Evolutionary conservation across 305 asterid genomes (phyloP).

Genomic region (Coffea humblotiana): DNA sequence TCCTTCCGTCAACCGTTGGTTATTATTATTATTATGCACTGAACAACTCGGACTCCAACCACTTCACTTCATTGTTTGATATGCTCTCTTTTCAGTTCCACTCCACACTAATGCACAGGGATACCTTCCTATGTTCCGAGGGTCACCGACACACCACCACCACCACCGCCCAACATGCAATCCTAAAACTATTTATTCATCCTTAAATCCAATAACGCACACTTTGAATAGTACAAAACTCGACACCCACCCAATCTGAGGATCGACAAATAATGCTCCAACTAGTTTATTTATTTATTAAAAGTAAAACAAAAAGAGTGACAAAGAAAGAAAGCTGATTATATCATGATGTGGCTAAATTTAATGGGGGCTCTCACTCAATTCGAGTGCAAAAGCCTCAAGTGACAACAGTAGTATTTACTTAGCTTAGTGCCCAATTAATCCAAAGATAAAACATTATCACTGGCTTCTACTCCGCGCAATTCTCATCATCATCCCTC

Average conservation of each 20-base stretch:
- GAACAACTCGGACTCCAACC: neutral
- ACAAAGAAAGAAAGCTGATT: constrained; percentile 5
- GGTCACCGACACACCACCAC: constrained; percentile 30
- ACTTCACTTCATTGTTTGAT: neutral
- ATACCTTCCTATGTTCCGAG: constrained; percentile 15
- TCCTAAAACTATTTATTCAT: neutral
- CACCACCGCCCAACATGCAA: neutral
- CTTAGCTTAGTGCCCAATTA: constrained; percentile 10
- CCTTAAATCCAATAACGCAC: neutral
- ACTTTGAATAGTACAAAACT: neutral
- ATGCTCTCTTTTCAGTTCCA: neutral
- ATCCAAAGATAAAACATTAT: neutral
- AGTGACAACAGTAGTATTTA: neutral
- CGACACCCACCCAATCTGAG: neutral
- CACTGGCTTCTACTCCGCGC: constrained; percentile 1
- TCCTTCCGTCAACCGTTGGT: neutral
- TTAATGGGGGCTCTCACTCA: neutral
- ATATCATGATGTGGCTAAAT: neutral
- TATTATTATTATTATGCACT: too few relatives aligned
- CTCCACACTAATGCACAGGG: neutral
- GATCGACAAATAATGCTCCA: neutral
- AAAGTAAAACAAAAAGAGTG: neutral
- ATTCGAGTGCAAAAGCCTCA: constrained; percentile 8
- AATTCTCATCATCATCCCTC: neutral
- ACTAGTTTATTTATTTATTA: too few relatives aligned